Conservation (phyloP, 1,284 basidiomycete species). For the Coriolopsis trogii region DNA sequence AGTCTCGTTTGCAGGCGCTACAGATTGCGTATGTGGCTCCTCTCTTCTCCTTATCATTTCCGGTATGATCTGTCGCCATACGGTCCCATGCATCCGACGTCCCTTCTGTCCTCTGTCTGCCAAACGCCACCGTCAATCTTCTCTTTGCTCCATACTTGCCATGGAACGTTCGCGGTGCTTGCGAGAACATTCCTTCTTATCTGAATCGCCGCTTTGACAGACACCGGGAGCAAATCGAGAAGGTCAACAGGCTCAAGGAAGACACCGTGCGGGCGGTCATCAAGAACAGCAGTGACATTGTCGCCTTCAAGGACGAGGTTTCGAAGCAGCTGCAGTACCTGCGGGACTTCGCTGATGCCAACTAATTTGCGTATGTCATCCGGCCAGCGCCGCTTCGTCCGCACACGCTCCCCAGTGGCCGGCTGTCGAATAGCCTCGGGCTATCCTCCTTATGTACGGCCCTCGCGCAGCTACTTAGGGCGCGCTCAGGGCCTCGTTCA, state of each 20-base stretch:
- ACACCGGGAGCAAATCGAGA: constrained; percentile 76
- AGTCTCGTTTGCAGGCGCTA: constrained; percentile 71
- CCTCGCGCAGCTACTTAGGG: too few relatives aligned
- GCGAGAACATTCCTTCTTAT: background rate
- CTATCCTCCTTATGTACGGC: too few relatives aligned
- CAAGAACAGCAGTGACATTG: constrained; percentile 80
- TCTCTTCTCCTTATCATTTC: constrained; percentile 1
- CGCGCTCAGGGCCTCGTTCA: too few relatives aligned
- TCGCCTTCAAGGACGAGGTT: constrained; percentile 75
- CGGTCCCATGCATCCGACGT: background rate
- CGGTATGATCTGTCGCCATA: background rate
- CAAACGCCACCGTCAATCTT: too few relatives aligned
- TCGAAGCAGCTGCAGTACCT: constrained; percentile 68
- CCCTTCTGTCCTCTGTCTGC: background rate
- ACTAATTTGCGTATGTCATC: constrained; percentile 35
- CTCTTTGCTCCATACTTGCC: background rate
- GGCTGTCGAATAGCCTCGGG: too few relatives aligned
- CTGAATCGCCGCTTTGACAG: constrained; percentile 48
- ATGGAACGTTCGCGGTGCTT: background rate
- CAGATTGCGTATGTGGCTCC: constrained; percentile 47
- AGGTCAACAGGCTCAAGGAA: constrained; percentile 68
- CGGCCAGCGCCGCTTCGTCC: background rate
- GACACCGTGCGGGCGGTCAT: constrained; percentile 79
- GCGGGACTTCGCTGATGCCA: constrained; percentile 65
- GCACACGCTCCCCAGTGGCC: background rate